Evolutionary conservation across 306 rosid genomes (phyloP).

Genomic region (Fagus crenata): DNA sequence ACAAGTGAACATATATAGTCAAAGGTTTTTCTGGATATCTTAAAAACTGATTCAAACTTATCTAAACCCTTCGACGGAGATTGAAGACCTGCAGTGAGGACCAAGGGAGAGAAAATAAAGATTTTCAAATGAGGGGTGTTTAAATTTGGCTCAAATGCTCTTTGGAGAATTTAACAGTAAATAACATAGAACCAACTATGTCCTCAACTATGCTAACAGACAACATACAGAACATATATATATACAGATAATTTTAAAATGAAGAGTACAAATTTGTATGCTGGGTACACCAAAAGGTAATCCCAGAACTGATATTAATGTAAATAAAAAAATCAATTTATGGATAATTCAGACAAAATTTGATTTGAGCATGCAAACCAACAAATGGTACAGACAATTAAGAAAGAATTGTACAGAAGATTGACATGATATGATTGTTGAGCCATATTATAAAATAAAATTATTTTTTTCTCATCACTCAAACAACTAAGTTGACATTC

Average conservation of each 20-base stretch:
- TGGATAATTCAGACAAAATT: background rate
- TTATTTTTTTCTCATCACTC: background rate
- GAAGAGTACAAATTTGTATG: background rate
- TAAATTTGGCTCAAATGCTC: constrained; percentile 6
- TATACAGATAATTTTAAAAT: background rate
- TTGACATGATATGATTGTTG: background rate
- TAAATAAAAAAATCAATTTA: background rate
- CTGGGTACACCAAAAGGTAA: background rate
- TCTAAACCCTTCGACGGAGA: constrained; percentile 45
- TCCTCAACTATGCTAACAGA: background rate
- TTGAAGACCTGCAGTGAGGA: constrained; percentile 50
- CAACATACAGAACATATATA: background rate
- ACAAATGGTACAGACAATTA: background rate
- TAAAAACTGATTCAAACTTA: constrained; percentile 57
- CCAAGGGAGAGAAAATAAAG: constrained; percentile 12
- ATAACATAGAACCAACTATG: background rate
- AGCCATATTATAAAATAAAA: background rate
- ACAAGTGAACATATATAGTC: constrained; percentile 88
- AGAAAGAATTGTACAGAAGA: background rate
- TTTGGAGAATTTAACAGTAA: constrained; percentile 8
- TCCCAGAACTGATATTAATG: background rate
- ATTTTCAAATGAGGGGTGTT: constrained; percentile 10
- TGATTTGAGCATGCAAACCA: background rate
- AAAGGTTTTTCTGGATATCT: constrained; percentile 63
- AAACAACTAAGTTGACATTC: background rate